phyloP scores from a whole-genome alignment of 371 early-diverging fungal species.

The Blakeslea trispora region DNA sequence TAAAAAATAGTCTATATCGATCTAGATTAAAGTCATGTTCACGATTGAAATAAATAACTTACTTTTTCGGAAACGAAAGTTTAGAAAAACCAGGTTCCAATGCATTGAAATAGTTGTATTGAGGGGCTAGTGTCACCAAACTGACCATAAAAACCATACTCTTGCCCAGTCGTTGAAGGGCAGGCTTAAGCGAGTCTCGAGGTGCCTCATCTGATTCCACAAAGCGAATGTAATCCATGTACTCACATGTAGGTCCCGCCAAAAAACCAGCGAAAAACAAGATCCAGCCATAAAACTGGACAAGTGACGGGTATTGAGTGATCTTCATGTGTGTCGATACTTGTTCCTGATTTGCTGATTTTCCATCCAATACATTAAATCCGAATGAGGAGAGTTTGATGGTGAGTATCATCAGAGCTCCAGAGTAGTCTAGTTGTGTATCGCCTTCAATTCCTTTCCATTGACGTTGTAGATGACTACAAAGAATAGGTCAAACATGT shows the following conservation, averaged over 20 bases:
- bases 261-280: slow-evolving; percentile 87
- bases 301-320: slow-evolving; percentile 60
- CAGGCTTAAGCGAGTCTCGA: slow-evolving; percentile 22
- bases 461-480: slow-evolving; percentile 67
- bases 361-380: slow-evolving; percentile 61
- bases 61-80: slow-evolving; percentile 32
- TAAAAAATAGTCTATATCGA: slow-evolving; percentile 53
- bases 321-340: slow-evolving; percentile 63
- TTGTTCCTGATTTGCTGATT: slow-evolving; percentile 13
- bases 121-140: slow-evolving; percentile 38
- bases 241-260: slow-evolving; percentile 87
- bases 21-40: too few species aligned
- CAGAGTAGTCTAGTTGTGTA: slow-evolving; percentile 78
- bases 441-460: slow-evolving; percentile 49
- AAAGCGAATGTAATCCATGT: slow-evolving; percentile 69
- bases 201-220: slow-evolving; percentile 20
- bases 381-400: slow-evolving; percentile 90
- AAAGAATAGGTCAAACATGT: too few species aligned
- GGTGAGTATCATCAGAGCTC: slow-evolving; percentile 88
- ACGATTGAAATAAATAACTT: too few species aligned
- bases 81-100: slow-evolving; percentile 28
- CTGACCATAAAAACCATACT: slow-evolving; percentile 39
- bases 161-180: slow-evolving; percentile 29
- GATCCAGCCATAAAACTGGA: slow-evolving; percentile 86
- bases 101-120: slow-evolving; percentile 39